These are phyloP conservation scores for Yamadazyma nakazawae DNA, from an alignment of 805 yeast genomes.

Conservation along the genomic window DNA sequence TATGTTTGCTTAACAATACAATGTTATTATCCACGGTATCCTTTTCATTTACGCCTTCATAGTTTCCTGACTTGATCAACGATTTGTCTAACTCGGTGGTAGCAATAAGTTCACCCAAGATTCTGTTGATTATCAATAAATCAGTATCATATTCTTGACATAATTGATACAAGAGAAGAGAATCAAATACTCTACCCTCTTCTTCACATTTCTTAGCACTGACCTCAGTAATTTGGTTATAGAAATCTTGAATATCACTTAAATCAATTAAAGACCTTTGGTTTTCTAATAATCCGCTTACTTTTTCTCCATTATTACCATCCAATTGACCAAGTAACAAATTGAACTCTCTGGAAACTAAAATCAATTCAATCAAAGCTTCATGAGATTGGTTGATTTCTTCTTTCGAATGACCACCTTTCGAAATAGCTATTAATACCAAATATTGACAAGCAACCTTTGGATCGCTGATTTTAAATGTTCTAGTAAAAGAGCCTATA, in stretches of 20 bases:
- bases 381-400: slow-evolving; percentile 66
- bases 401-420: slow-evolving; percentile 32
- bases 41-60: slow-evolving; percentile 33
- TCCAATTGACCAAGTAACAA: slow-evolving; percentile 80
- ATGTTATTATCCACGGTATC: slow-evolving; percentile 47
- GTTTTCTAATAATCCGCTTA: slow-evolving; percentile 80
- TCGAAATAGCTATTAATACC: slow-evolving; percentile 58
- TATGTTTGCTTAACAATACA: slow-evolving; percentile 44
- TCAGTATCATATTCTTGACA: slow-evolving; percentile 86
- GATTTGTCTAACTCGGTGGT: slow-evolving; percentile 66
- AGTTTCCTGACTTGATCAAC: slow-evolving; percentile 42
- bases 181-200: slow-evolving; percentile 85
- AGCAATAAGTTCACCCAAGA: slow-evolving; percentile 74
- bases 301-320: slow-evolving; percentile 62
- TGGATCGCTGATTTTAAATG: slow-evolving; percentile 83
- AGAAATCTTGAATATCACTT: slow-evolving; percentile 54
- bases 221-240: slow-evolving; percentile 70
- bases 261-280: slow-evolving; percentile 65
- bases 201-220: slow-evolving; percentile 87
- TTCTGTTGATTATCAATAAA: slow-evolving; percentile 64
- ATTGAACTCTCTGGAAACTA: slow-evolving; percentile 82
- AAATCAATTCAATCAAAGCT: slow-evolving; percentile 76
- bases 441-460: slow-evolving; percentile 89
- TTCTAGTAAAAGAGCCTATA: slow-evolving; percentile 75
- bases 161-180: slow-evolving; percentile 79